Base-by-base conservation (phyloP, 2,329 filamentous ascomycete species). In the Trichoderma polysporum region DNA sequence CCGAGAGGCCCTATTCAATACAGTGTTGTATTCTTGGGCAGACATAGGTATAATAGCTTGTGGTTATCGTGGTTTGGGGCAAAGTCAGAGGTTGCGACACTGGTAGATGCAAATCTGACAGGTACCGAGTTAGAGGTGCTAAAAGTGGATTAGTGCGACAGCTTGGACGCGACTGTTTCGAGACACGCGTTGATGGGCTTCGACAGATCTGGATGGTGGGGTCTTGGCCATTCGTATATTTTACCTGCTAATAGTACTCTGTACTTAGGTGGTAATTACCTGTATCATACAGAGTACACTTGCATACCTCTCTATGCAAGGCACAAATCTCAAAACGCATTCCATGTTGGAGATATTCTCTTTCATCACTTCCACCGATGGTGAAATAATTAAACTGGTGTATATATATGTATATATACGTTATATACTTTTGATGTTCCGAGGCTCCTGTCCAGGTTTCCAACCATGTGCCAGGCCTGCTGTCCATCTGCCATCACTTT, bases 101-200 rank as follows among this genome's bases (percentile, higher is more conserved):
- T 19, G 27, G 19, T 17, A 35, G 27, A 35, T 64, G 27, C 50
- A 64, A 56, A 64, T 45, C 35, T 45, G 27, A 41, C n/a, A 63
- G 31, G 47, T 33, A 52, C 17, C 33, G 8, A 62, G 59, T 33
- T 15, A n/a, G 15, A 54, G 35, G 22, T 17, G 35, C 52, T 37
- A 49, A 57, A 52, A 56, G 31, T 47, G 52, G 53, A 65, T 27
- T 65, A 22, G 15, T 17, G 49, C 33, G 25, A 22, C n/a, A 56
- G 52, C 63, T 59, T 25, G 31, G 53, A 67, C 65, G 65, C 65
- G 65, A 66, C 54, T 29, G 53, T 63, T 47, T 52, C 33, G 49
- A 50, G 59, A 69, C 57, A 69, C 67, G 67, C 67, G 67, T 69
- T 66, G 66, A 63, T 67, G 41, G n/a, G 41, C 41, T 45, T 22